A percentile compares a stretch with the other conserved stretches of the same genome.
Evolutionary conservation across 2,329 filamentous ascomycete species (phyloP).

Genomic region (Stachybotrys elegans): DNA sequence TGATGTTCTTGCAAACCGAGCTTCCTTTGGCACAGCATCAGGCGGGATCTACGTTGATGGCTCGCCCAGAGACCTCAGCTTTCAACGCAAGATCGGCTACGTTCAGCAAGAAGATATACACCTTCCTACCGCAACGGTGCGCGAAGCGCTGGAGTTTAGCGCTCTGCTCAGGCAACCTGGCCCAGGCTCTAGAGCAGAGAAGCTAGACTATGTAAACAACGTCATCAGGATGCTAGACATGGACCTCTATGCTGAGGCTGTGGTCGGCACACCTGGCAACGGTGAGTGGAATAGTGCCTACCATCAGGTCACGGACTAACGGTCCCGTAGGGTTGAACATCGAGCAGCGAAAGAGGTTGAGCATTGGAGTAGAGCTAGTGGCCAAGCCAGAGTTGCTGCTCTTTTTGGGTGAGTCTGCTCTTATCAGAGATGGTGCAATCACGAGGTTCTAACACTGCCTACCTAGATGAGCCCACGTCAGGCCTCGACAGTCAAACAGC

Average conservation of each 20-base stretch:
- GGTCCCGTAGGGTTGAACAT: no score
- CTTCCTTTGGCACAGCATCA: constrained; percentile 61
- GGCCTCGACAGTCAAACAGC: constrained; percentile 2
- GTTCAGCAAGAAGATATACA: constrained; percentile 1
- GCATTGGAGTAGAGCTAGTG: not conserved
- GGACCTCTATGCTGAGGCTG: not conserved
- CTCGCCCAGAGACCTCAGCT: constrained; percentile 53
- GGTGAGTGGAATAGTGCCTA: no score
- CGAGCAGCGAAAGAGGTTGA: not conserved
- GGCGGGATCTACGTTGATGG: constrained; percentile 65
- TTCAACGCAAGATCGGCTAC: constrained; percentile 64
- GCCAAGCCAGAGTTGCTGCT: not conserved
- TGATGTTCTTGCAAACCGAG: constrained; percentile 55
- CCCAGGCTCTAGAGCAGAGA: not conserved
- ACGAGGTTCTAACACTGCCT: not conserved
- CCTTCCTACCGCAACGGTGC: not conserved
- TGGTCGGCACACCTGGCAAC: not conserved
- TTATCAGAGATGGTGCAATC: not conserved
- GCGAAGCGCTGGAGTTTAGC: constrained; percentile 1
- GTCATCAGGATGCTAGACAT: not conserved
- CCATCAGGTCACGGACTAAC: no score
- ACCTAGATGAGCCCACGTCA: constrained; percentile 1
- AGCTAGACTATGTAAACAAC: not conserved
- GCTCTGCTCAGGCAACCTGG: not conserved
- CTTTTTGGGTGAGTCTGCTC: not conserved